Evolutionary conservation across 345 rosid species (phyloP).

Genomic region (Turritis glabra): DNA sequence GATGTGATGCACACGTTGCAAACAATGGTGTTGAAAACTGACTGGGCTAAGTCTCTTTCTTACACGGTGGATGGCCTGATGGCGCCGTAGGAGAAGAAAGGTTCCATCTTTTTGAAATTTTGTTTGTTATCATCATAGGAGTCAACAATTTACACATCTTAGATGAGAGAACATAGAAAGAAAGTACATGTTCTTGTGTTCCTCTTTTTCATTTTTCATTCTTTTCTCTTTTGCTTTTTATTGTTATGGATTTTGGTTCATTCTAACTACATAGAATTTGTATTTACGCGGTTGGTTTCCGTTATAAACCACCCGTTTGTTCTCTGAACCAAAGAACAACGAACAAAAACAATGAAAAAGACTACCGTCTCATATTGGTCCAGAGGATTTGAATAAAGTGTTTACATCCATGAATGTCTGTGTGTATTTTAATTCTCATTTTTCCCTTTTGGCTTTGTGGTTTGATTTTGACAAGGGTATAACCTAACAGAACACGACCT

Average conservation of each 20-base stretch:
- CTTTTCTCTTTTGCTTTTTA: conserved; percentile 12
- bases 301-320: conserved; percentile 30
- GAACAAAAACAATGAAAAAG: conserved; percentile 30
- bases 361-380: conserved; percentile 20
- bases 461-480: neutral
- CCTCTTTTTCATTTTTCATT: conserved; percentile 34
- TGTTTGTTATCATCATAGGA: conserved; percentile 37
- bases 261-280: conserved; percentile 35
- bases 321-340: conserved; percentile 25
- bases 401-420: conserved; percentile 16
- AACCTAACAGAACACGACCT: neutral
- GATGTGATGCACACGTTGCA: conserved; percentile 90
- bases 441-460: neutral
- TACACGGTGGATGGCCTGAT: conserved; percentile 93
- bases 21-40: conserved; percentile 76
- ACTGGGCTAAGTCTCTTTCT: conserved; percentile 96
- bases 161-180: conserved; percentile 37
- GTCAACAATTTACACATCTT: conserved; percentile 24
- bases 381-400: conserved; percentile 30
- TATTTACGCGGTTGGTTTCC: conserved; percentile 32
- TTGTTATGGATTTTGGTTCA: conserved; percentile 29
- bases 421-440: neutral
- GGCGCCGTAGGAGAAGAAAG: conserved; percentile 65
- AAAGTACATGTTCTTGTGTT: conserved; percentile 33
- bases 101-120: conserved; percentile 20